phyloP scores from a whole-genome alignment of 768 basidiomycete genomes.

The Auriscalpium orientale region DNA sequence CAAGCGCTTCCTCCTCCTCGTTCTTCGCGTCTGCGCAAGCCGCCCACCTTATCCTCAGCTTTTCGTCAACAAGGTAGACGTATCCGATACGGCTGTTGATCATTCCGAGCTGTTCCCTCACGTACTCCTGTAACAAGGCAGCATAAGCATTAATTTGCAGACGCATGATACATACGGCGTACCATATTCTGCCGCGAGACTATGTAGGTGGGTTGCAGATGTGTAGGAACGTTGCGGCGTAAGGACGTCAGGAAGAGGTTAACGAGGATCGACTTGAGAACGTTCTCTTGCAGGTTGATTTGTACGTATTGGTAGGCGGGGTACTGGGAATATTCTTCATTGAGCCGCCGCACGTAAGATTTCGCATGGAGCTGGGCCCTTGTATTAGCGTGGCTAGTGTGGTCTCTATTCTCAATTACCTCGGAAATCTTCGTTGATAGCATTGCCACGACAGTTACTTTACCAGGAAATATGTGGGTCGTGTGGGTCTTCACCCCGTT shows the following conservation, averaged over 20 bases:
- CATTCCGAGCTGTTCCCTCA: conserved; percentile 80
- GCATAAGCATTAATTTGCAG: not conserved
- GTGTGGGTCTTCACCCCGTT: conserved; percentile 57
- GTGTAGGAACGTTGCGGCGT: conserved; percentile 53
- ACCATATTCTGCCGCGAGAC: conserved; percentile 78
- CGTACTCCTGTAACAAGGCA: conserved; percentile 32
- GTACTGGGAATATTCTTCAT: conserved; percentile 42
- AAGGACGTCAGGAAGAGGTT: conserved; percentile 76
- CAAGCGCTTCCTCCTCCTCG: conserved; percentile 63
- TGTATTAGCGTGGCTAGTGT: not conserved
- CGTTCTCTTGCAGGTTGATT: conserved; percentile 92
- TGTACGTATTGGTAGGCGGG: conserved; percentile 68
- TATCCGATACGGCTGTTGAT: conserved; percentile 88
- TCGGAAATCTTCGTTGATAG: conserved; percentile 85
- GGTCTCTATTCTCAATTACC: conserved; percentile 33
- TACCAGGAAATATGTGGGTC: conserved; percentile 66
- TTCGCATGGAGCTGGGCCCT: conserved; percentile 64
- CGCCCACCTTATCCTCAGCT: conserved; percentile 84
- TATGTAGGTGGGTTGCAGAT: conserved; percentile 65
- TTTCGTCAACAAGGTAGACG: conserved; percentile 83
- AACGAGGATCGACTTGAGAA: conserved; percentile 86
- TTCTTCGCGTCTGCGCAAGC: conserved; percentile 77
- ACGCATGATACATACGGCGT: conserved; percentile 21
- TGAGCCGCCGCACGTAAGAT: conserved; percentile 57
- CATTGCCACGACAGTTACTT: conserved; percentile 74